Evolutionary conservation across 2,329 filamentous ascomycete species (phyloP).

Genomic region (Triangularia verruculosa): DNA sequence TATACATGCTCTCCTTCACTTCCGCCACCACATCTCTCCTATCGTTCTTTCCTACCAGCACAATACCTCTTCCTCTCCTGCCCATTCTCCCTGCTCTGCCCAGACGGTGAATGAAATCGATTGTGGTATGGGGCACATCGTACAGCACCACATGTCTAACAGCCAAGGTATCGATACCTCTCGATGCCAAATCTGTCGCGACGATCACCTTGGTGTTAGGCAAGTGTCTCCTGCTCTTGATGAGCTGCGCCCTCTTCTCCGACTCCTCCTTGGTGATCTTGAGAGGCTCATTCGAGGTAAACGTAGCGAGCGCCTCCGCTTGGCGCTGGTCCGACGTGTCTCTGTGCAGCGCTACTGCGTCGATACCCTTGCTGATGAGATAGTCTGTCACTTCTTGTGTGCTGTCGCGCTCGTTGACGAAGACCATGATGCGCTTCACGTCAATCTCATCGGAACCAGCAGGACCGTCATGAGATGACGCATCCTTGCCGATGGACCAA

Average conservation of each 20-base stretch:
- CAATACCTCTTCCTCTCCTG: constrained; percentile 80
- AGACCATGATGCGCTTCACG: constrained; percentile 85
- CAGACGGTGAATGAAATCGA: constrained; percentile 96
- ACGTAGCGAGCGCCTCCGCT: constrained; percentile 71
- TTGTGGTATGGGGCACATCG: constrained; percentile 95
- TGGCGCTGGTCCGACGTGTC: constrained; percentile 78
- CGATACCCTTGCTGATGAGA: constrained; percentile 79
- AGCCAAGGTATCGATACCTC: constrained; percentile 90
- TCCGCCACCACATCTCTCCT: constrained; percentile 87
- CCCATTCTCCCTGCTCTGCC: constrained; percentile 93
- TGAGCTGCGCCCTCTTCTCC: constrained; percentile 9
- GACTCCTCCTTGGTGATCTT: constrained; percentile 21
- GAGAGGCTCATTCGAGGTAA: constrained; percentile 55
- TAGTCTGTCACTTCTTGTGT: constrained; percentile 78
- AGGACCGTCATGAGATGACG: constrained; percentile 54
- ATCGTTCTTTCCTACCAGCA: constrained; percentile 86
- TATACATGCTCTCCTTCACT: constrained; percentile 85
- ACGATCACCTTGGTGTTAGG: constrained; percentile 86
- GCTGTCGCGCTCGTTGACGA: constrained; percentile 93
- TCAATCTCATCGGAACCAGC: constrained; percentile 54
- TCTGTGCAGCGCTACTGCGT: constrained; percentile 79
- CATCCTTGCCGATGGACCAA: constrained; percentile 84
- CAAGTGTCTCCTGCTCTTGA: constrained; percentile 38
- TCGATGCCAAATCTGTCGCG: constrained; percentile 85
- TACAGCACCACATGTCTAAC: constrained; percentile 91